Evolutionary conservation across 345 rosid species (phyloP).

Genomic region (Pseudoturritis turrita): DNA sequence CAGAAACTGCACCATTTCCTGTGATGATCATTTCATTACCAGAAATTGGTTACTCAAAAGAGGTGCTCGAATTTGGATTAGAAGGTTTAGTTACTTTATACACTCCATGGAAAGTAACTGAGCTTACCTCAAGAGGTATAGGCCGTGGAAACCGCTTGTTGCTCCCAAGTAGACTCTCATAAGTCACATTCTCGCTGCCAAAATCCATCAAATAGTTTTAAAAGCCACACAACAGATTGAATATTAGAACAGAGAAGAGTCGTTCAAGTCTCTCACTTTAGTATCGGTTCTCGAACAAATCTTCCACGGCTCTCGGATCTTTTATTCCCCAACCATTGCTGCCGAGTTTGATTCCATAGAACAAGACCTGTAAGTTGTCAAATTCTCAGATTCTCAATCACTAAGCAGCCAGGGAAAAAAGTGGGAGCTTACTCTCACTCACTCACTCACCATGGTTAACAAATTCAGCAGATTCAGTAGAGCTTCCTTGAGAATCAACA

Average conservation of each 20-base stretch:
- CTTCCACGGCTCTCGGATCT: constrained; percentile 25
- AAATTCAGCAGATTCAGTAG: constrained; percentile 42
- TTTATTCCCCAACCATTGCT: constrained; percentile 59
- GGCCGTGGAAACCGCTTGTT: constrained; percentile 67
- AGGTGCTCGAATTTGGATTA: no score
- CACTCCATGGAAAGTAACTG: no score
- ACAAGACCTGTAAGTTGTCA: constrained; percentile 45
- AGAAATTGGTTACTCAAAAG: no score
- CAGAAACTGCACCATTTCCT: constrained; percentile 92
- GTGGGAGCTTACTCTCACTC: neutral
- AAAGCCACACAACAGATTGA: neutral
- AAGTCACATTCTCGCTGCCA: constrained; percentile 69
- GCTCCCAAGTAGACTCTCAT: constrained; percentile 74
- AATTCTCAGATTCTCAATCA: neutral
- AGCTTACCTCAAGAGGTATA: constrained; percentile 60
- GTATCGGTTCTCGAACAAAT: constrained; percentile 41
- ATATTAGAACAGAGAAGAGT: neutral
- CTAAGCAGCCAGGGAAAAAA: neutral
- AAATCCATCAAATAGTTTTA: neutral
- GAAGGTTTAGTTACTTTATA: no score
- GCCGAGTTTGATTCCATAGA: constrained; percentile 73
- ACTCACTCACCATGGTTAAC: constrained; percentile 59
- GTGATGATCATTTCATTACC: constrained; percentile 10
- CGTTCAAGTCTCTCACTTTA: constrained; percentile 44
- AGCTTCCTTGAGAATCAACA: constrained; percentile 31